phyloP scores from a whole-genome alignment of 2,329 filamentous ascomycete genomes.

The Alternaria atra region DNA sequence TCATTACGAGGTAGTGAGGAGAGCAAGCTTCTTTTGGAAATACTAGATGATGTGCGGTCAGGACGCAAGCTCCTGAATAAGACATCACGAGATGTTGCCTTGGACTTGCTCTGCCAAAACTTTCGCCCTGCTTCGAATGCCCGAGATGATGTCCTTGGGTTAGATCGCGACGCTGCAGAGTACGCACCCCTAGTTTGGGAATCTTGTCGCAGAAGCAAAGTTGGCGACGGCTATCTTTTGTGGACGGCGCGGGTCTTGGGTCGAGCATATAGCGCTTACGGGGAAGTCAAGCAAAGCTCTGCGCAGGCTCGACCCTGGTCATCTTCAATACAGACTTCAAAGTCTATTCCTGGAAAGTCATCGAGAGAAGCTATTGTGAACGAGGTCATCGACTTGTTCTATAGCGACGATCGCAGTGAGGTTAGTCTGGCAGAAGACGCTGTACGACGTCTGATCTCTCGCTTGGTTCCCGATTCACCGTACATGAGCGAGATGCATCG shows the following conservation, averaged over 20 bases:
- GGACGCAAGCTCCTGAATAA: slow-evolving; percentile 72
- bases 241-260: slow-evolving; percentile 91
- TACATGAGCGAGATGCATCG: slow-evolving; percentile 43
- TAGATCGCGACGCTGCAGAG: slow-evolving; percentile 69
- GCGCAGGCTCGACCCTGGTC: slow-evolving; percentile 40
- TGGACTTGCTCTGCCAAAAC: slow-evolving; percentile 76
- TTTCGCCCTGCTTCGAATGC: slow-evolving; percentile 71
- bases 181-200: slow-evolving; percentile 77
- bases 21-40: slow-evolving; percentile 78
- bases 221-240: slow-evolving; percentile 74
- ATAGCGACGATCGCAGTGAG: slow-evolving; percentile 51
- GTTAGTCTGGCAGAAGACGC: slow-evolving; percentile 58
- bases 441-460: slow-evolving; percentile 43
- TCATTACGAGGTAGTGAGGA: slow-evolving; percentile 76
- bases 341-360: slow-evolving; percentile 37
- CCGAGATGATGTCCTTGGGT: slow-evolving; percentile 72
- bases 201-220: slow-evolving; percentile 71
- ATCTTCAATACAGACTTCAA: slow-evolving; percentile 22
- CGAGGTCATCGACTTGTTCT: slow-evolving; percentile 49
- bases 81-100: slow-evolving; percentile 73
- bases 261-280: slow-evolving; percentile 73
- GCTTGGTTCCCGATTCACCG: slow-evolving; percentile 28
- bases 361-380: slow-evolving; percentile 49
- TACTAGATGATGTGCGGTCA: slow-evolving; percentile 76
- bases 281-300: slow-evolving; percentile 63